Evolutionary conservation across 768 basidiomycete genomes (phyloP).

Genomic region (Collybia mongolica): DNA sequence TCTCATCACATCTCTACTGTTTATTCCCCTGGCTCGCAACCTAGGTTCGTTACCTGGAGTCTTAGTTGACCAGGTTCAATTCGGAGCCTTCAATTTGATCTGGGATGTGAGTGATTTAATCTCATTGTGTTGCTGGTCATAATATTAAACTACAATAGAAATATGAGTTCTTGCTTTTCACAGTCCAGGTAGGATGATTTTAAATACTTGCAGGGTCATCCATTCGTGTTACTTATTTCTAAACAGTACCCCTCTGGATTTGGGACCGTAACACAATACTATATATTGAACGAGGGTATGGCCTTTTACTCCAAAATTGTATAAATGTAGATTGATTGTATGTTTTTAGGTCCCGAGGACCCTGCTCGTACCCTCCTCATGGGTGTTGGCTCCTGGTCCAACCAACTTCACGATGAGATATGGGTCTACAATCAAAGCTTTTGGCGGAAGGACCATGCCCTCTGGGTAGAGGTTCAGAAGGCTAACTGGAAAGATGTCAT

Average conservation of each 20-base stretch:
- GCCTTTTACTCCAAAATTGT: background rate
- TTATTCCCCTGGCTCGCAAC: conserved; percentile 45
- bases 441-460: conserved; percentile 61
- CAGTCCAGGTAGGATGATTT: conserved; percentile 39
- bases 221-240: background rate
- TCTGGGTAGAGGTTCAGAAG: conserved; percentile 64
- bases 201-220: background rate
- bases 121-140: background rate
- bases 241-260: conserved; percentile 31
- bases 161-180: conserved; percentile 55
- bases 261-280: conserved; percentile 30
- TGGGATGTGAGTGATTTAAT: conserved; percentile 51
- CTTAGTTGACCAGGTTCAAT: conserved; percentile 47
- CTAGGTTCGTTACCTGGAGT: conserved; percentile 45
- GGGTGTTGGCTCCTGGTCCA: conserved; percentile 47
- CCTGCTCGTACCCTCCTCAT: conserved; percentile 50
- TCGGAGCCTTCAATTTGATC: conserved; percentile 51
- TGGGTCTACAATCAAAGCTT: conserved; percentile 74
- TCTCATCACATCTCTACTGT: conserved; percentile 47
- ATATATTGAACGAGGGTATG: conserved; percentile 60
- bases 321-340: background rate
- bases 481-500: conserved; percentile 77
- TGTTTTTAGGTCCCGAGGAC: conserved; percentile 40
- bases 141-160: conserved; percentile 30
- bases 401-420: conserved; percentile 64